phyloP scores from a whole-genome alignment of 352 stramenopile genomes.

The Aphanomyces stellatus region DNA sequence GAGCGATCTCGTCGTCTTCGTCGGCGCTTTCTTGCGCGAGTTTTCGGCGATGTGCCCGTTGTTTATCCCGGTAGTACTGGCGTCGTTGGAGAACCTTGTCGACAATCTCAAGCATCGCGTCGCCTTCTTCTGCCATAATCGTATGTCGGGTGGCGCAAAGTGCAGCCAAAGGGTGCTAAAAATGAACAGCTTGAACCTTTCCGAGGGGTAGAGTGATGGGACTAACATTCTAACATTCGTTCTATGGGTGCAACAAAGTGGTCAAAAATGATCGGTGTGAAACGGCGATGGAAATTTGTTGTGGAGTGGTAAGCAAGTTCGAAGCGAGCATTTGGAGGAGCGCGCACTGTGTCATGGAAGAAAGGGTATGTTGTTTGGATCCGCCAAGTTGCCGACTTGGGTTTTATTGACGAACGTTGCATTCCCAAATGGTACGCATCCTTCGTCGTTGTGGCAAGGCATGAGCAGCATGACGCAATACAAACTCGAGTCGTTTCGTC shows the following conservation, averaged over 20 bases:
- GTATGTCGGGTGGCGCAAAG: not conserved
- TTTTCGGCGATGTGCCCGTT: not conserved
- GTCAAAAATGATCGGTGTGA: not conserved
- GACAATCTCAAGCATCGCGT: not conserved
- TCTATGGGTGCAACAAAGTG: not conserved
- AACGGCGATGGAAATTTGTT: too few relatives aligned
- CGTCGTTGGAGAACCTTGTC: not conserved
- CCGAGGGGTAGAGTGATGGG: not conserved
- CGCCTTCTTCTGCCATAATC: too few relatives aligned
- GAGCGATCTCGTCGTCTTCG: not conserved
- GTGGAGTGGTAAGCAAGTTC: too few relatives aligned
- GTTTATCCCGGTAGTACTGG: not conserved
- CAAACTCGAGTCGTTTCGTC: too few relatives aligned
- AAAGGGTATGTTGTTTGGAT: too few relatives aligned
- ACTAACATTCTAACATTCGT: not conserved
- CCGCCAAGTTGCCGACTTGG: too few relatives aligned
- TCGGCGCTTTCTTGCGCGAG: not conserved
- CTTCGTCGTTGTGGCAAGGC: too few relatives aligned
- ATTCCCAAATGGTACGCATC: too few relatives aligned
- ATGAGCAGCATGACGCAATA: too few relatives aligned
- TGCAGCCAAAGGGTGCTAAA: not conserved
- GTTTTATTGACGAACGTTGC: too few relatives aligned
- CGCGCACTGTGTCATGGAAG: too few relatives aligned
- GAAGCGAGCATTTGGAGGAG: too few relatives aligned
- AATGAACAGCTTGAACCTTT: not conserved